phyloP scores from a whole-genome alignment of 192 early-diverging fungal genomes.

The Mortierella antarctica region DNA sequence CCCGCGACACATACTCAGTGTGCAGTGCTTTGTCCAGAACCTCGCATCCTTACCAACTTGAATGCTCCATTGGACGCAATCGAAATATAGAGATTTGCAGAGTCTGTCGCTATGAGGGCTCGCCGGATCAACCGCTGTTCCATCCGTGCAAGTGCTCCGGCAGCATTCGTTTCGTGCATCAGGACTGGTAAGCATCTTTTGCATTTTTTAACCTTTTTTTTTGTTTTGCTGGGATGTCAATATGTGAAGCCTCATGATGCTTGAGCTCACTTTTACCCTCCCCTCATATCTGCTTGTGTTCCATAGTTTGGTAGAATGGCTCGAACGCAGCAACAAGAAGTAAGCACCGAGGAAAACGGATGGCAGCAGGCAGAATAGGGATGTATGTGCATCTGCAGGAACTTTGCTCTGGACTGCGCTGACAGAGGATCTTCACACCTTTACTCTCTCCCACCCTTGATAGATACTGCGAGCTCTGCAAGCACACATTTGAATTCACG shows the following conservation, averaged over 20 bases:
- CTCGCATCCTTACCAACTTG: too few relatives aligned
- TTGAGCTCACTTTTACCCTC: constrained; percentile 7
- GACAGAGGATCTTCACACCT: background rate
- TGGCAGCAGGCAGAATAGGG: background rate
- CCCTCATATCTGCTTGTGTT: background rate
- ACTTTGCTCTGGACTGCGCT: background rate
- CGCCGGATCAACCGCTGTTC: constrained; percentile 85
- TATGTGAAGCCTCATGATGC: background rate
- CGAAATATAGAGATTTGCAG: constrained; percentile 74
- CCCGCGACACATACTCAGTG: too few relatives aligned
- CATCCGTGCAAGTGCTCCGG: constrained; percentile 97
- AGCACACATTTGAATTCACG: constrained; percentile 85
- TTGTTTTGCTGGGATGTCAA: background rate
- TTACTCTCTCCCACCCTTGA: background rate
- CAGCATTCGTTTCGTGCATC: constrained; percentile 95
- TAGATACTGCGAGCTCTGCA: constrained; percentile 92
- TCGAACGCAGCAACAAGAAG: constrained; percentile 83
- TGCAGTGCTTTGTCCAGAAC: too few relatives aligned
- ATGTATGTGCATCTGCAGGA: background rate
- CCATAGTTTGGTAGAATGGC: constrained; percentile 82
- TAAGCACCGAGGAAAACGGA: constrained; percentile 25
- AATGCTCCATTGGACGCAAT: background rate
- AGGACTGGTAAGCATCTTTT: constrained; percentile 72
- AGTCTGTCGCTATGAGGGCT: constrained; percentile 82
- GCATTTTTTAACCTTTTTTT: background rate